phyloP scores from a whole-genome alignment of 1,284 basidiomycete genomes.

The Waitea zeae region DNA sequence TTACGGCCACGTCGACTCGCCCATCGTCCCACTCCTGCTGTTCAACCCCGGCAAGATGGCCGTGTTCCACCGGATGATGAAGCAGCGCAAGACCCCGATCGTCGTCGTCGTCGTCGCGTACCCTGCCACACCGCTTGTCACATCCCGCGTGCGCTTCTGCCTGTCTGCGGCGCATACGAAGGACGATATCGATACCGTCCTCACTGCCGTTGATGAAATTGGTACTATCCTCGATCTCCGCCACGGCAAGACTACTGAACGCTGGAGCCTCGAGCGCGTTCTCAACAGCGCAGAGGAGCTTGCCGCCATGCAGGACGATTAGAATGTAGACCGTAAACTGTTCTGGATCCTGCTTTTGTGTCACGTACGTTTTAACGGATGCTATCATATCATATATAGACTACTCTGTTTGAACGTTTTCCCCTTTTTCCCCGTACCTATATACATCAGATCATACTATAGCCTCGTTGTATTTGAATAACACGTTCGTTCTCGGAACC shows the following conservation, averaged over 20 bases:
- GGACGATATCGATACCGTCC: conserved; percentile 81
- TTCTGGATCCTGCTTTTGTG: too few relatives aligned
- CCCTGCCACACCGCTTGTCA: conserved; percentile 86
- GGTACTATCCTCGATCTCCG: conserved; percentile 81
- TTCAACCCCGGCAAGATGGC: conserved; percentile 93
- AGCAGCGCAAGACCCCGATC: conserved; percentile 64
- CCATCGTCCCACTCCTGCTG: conserved; percentile 85
- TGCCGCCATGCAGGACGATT: conserved; percentile 26
- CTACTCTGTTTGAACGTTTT: too few relatives aligned
- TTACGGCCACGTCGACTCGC: conserved; percentile 83
- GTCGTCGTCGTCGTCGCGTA: conserved; percentile 84
- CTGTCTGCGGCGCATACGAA: conserved; percentile 93
- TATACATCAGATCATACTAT: too few relatives aligned
- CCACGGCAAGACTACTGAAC: conserved; percentile 54
- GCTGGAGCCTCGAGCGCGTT: conserved; percentile 76
- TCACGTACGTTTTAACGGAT: too few relatives aligned
- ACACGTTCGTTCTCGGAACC: too few relatives aligned
- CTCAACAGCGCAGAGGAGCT: conserved; percentile 63
- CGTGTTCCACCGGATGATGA: conserved; percentile 81
- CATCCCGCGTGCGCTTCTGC: conserved; percentile 87
- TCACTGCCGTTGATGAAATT: conserved; percentile 86
- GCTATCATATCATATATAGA: too few relatives aligned
- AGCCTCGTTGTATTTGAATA: too few relatives aligned
- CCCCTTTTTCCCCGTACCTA: too few relatives aligned
- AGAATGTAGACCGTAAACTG: too few relatives aligned